These are phyloP conservation scores for Trypanosoma lewisi DNA, from an alignment of 208 protist species.

Conservation along the genomic window DNA sequence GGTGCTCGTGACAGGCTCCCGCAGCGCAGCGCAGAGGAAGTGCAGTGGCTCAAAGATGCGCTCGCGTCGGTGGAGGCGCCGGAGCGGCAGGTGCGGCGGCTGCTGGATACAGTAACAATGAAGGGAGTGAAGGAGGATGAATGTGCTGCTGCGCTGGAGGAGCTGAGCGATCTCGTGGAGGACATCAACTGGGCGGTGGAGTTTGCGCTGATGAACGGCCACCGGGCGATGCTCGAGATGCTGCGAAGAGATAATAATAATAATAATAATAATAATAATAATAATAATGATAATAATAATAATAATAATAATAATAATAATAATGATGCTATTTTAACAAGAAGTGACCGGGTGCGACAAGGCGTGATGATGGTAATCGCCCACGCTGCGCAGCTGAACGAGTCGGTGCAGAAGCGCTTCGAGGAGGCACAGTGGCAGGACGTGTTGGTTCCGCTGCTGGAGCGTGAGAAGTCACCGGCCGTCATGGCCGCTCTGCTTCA, in stretches of 20 bases:
- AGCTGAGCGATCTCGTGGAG: slow-evolving; percentile 85
- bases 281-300: slow-evolving; percentile 22
- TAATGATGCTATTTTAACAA: slow-evolving; percentile 7
- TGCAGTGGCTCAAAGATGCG: slow-evolving; percentile 68
- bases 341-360: slow-evolving; percentile 27
- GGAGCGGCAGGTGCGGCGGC: slow-evolving; percentile 52
- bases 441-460: slow-evolving; percentile 20
- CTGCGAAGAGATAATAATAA: slow-evolving; percentile 34
- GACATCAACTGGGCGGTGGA: slow-evolving; percentile 88
- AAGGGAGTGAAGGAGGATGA: slow-evolving; percentile 31
- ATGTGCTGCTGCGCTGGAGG: slow-evolving; percentile 40
- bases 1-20: neutral
- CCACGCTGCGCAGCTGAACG: slow-evolving; percentile 67
- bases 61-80: slow-evolving; percentile 73
- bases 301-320: neutral
- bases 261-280: slow-evolving; percentile 3
- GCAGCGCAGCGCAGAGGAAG: slow-evolving; percentile 22
- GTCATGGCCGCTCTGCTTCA: slow-evolving; percentile 55
- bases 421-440: slow-evolving; percentile 29
- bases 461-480: slow-evolving; percentile 17
- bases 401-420: slow-evolving; percentile 51
- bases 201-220: slow-evolving; percentile 76
- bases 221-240: slow-evolving; percentile 36
- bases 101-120: slow-evolving; percentile 31
- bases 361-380: slow-evolving; percentile 31